These are phyloP conservation scores for Rhynchosporium secalis DNA, from an alignment of 2,329 filamentous ascomycete genomes.

Conservation along the genomic window DNA sequence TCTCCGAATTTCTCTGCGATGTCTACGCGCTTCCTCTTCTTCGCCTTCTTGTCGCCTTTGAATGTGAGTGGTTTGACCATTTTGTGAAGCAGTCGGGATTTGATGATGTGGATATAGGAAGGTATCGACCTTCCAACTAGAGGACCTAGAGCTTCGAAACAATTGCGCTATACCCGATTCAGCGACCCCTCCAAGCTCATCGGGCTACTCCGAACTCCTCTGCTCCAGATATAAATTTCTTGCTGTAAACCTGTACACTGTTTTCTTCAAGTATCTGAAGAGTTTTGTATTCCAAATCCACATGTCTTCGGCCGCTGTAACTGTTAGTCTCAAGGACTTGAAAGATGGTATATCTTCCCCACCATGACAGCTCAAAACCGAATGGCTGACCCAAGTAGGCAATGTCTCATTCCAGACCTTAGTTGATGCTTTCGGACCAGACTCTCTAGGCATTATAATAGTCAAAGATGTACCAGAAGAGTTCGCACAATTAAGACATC, in stretches of 20 bases:
- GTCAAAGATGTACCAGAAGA: constrained; percentile 78
- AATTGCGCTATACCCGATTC: constrained; percentile 15
- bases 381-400: constrained; percentile 46
- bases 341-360: constrained; percentile 50
- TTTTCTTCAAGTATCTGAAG: constrained; percentile 7
- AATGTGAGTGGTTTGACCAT: constrained; percentile 92
- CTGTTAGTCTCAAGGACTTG: constrained; percentile 62
- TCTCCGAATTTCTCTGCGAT: constrained; percentile 44
- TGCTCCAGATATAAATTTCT: constrained; percentile 13
- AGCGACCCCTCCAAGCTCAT: constrained; percentile 13
- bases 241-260: not conserved
- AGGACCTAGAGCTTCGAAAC: constrained; percentile 4
- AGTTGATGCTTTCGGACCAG: constrained; percentile 82
- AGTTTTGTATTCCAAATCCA: not conserved
- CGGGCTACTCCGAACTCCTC: constrained; percentile 14
- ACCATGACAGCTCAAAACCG: not conserved
- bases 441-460: constrained; percentile 89
- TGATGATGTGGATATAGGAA: not conserved
- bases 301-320: constrained; percentile 40
- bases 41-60: constrained; percentile 95
- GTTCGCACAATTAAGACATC: constrained; percentile 70
- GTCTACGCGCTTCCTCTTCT: constrained; percentile 80
- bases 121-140: constrained; percentile 15
- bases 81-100: constrained; percentile 31
- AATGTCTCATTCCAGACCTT: constrained; percentile 67